Base-by-base conservation (phyloP, 1,284 basidiomycete genomes). In the Austropuccinia psidii region DNA sequence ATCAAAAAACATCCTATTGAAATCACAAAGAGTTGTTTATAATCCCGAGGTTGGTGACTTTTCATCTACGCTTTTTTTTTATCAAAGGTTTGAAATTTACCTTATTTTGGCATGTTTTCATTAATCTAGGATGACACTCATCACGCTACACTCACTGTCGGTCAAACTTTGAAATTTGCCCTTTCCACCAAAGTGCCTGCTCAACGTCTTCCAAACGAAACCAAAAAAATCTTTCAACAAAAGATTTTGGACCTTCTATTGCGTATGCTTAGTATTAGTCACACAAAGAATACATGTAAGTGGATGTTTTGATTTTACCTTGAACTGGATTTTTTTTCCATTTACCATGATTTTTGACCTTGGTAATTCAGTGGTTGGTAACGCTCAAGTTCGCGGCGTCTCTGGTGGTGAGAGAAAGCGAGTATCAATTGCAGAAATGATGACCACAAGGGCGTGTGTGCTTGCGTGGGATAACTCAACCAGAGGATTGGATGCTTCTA, bases 401-500 rank as follows among this genome's bases (percentile, higher is more conserved):
- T 84, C 83, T 37, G 86, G 86, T 75, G 86, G 86, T 61, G 81
- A 82, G 80, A 80, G 85, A 41, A 87, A 87, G 81, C 84, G 86
- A 75, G 86, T 87, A 31, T 85, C 84, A 9, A 85, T 87, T 69
- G 83, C 85, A 45, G 86, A 87, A 79, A 84, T 84, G 79, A 83
- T 85, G 77, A 82, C 82, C 65, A 81, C 83, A 24, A 80, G 82
- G 52, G 83, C 81, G n/a, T 69, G 24, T 79, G 78, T 70, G 8
- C 41, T 74, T 68, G 50, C 76, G 62, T 79, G 79, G 75, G 80
- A 81, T 69, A 80, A 79, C 77, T 88, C 89, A 0, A 90, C 90
- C 0, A 85, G 90, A 58, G 91, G 93, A 75, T 84, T 96, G 49
- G 86, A 87, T 78, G 85, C 86, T 11, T 83, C 84, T 27, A 86